Evolutionary conservation across 306 rosid species (phyloP).

Genomic region (Trichosanthes truncata): DNA sequence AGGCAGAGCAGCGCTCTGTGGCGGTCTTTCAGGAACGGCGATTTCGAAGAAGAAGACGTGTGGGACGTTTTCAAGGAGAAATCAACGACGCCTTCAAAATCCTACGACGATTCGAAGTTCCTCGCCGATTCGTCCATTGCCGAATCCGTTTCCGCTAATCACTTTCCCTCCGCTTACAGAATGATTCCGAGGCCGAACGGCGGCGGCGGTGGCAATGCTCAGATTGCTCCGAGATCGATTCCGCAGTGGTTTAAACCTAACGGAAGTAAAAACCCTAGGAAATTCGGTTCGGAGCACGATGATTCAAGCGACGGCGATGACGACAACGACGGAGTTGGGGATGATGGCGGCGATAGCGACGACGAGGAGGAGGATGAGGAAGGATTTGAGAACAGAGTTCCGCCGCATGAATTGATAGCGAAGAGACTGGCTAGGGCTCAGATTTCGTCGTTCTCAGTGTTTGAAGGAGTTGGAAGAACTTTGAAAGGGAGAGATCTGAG

Average conservation of each 20-base stretch:
- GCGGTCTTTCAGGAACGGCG: constrained; percentile 80
- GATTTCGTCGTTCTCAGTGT: constrained; percentile 80
- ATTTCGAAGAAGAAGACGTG: constrained; percentile 74
- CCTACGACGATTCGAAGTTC: constrained; percentile 10
- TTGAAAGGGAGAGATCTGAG: constrained; percentile 88
- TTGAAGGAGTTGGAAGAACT: constrained; percentile 91
- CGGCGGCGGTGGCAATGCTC: constrained; percentile 20
- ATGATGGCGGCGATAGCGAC: constrained; percentile 12
- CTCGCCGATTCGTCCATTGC: constrained; percentile 11
- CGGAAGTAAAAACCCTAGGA: constrained; percentile 13
- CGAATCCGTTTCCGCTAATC: constrained; percentile 18
- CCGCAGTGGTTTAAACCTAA: constrained; percentile 53
- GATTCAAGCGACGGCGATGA: background rate
- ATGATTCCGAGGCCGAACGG: constrained; percentile 45
- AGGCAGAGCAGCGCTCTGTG: constrained; percentile 60
- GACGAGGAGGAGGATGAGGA: constrained; percentile 28
- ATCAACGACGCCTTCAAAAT: constrained; percentile 2
- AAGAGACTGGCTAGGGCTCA: constrained; percentile 73
- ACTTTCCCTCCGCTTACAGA: constrained; percentile 38
- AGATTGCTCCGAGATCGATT: constrained; percentile 44
- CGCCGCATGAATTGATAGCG: constrained; percentile 80
- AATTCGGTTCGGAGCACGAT: background rate
- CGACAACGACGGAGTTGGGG: constrained; percentile 9
- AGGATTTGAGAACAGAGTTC: constrained; percentile 16
- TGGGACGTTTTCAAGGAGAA: constrained; percentile 55